Evolutionary conservation across 768 basidiomycete genomes (phyloP).

Genomic region (Lactarius tabidus): DNA sequence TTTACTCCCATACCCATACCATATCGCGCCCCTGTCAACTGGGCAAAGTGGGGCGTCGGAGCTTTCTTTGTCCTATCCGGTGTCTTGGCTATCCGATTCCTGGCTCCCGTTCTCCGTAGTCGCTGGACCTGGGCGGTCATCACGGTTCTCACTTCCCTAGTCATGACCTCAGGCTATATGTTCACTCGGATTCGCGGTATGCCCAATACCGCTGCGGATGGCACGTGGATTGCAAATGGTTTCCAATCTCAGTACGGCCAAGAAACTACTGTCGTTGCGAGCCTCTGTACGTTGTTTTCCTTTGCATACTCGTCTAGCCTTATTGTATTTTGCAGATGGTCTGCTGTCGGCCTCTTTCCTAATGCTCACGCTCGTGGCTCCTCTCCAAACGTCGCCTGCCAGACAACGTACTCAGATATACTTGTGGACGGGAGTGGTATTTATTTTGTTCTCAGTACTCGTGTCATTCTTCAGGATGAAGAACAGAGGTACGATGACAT

Average conservation of each 20-base stretch:
- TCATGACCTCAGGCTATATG: slow-evolving; percentile 96
- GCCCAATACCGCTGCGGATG: slow-evolving; percentile 62
- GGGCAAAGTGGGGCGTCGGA: slow-evolving; percentile 50
- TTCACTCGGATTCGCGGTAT: slow-evolving; percentile 86
- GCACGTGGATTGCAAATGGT: slow-evolving; percentile 81
- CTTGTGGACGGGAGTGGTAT: slow-evolving; percentile 77
- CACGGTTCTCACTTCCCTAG: slow-evolving; percentile 56
- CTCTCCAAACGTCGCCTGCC: slow-evolving; percentile 63
- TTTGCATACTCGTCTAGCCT: neutral
- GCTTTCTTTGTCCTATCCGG: slow-evolving; percentile 45
- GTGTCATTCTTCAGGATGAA: slow-evolving; percentile 87
- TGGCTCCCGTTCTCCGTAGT: slow-evolving; percentile 59
- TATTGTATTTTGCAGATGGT: slow-evolving; percentile 58
- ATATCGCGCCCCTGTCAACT: slow-evolving; percentile 76
- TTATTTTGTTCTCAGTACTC: slow-evolving; percentile 84
- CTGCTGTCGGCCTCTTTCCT: slow-evolving; percentile 72
- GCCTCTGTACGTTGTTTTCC: slow-evolving; percentile 64
- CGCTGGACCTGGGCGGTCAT: slow-evolving; percentile 76
- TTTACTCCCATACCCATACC: slow-evolving; percentile 80
- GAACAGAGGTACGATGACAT: slow-evolving; percentile 59
- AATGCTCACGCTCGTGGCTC: slow-evolving; percentile 77
- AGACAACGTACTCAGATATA: slow-evolving; percentile 86
- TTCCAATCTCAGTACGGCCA: slow-evolving; percentile 90
- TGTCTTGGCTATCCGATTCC: slow-evolving; percentile 52
- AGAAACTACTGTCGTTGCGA: slow-evolving; percentile 83